phyloP scores from a whole-genome alignment of 2,329 filamentous ascomycete genomes.

The Davidsoniella neocaledoniae region DNA sequence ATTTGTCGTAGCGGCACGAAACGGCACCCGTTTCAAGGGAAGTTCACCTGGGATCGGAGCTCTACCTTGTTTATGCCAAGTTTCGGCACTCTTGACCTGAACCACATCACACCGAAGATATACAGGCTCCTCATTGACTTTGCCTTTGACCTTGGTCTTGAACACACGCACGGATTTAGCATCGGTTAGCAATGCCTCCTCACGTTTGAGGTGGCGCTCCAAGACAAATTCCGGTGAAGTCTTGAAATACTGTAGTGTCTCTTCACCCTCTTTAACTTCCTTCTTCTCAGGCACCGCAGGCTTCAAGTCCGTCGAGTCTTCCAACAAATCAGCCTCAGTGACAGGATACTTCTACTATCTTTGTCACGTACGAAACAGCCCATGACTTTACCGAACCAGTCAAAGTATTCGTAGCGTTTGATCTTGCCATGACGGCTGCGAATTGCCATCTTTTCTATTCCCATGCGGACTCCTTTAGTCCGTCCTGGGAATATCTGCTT shows the following conservation, averaged over 20 bases:
- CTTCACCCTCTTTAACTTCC: conserved; percentile 54
- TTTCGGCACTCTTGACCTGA: conserved; percentile 77
- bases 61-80: conserved; percentile 93
- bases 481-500: conserved; percentile 69
- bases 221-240: conserved; percentile 71
- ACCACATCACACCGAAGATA: conserved; percentile 66
- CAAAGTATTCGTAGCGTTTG: conserved; percentile 56
- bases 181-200: conserved; percentile 64
- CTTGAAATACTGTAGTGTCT: conserved; percentile 80
- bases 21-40: conserved; percentile 74
- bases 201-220: conserved; percentile 71
- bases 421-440: conserved; percentile 65
- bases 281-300: conserved; percentile 58
- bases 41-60: conserved; percentile 52
- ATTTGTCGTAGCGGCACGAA: conserved; percentile 77
- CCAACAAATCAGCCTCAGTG: conserved; percentile 60
- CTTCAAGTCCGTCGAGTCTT: conserved; percentile 63
- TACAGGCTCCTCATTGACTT: conserved; percentile 60
- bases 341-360: conserved; percentile 26
- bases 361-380: conserved; percentile 45
- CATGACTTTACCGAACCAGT: conserved; percentile 80
- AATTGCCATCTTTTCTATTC: conserved; percentile 63
- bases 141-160: conserved; percentile 55
- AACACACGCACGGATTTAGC: conserved; percentile 61
- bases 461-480: conserved; percentile 71